Evolutionary conservation across 139 green algal genomes (phyloP).

Genomic region (Picochlorum sp.): DNA sequence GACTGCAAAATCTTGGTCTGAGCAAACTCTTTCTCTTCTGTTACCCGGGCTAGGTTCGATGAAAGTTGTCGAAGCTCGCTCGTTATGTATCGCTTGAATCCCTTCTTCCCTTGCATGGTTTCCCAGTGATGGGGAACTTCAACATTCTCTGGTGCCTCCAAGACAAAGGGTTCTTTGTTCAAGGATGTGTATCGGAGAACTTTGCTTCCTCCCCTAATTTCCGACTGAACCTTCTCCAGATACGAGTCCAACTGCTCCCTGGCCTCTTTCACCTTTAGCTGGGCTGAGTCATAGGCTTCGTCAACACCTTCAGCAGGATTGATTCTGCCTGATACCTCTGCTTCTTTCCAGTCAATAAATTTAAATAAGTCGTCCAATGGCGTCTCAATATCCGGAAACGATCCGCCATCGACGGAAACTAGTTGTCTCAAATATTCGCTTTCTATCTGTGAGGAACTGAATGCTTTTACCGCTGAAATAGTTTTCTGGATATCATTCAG

Average conservation of each 20-base stretch:
- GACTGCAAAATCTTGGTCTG: constrained; percentile 34
- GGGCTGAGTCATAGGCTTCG: constrained; percentile 53
- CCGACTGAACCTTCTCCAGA: constrained; percentile 28
- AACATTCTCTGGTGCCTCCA: constrained; percentile 73
- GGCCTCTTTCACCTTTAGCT: constrained; percentile 21
- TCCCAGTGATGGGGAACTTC: constrained; percentile 36
- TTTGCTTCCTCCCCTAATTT: neutral
- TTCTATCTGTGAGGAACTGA: neutral
- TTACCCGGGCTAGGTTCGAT: constrained; percentile 38
- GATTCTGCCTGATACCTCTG: constrained; percentile 57
- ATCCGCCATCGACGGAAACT: neutral
- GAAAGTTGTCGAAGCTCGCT: constrained; percentile 47
- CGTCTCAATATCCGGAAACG: constrained; percentile 26
- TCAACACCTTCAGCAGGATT: constrained; percentile 61
- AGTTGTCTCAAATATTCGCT: constrained; percentile 9
- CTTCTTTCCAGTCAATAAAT: constrained; percentile 73
- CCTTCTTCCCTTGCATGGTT: constrained; percentile 60
- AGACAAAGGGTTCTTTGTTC: constrained; percentile 81
- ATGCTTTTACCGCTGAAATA: constrained; percentile 22
- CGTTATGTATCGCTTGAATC: constrained; percentile 51
- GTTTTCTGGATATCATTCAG: constrained; percentile 46
- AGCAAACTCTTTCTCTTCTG: constrained; percentile 22
- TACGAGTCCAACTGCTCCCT: constrained; percentile 47
- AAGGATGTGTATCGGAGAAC: constrained; percentile 51
- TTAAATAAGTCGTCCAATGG: constrained; percentile 42